Percentiles rank a stretch among this genome's conserved stretches.
These are phyloP conservation scores for Prototheca stagnorum DNA, from an alignment of 163 green algal species.

Conservation along the genomic window DNA sequence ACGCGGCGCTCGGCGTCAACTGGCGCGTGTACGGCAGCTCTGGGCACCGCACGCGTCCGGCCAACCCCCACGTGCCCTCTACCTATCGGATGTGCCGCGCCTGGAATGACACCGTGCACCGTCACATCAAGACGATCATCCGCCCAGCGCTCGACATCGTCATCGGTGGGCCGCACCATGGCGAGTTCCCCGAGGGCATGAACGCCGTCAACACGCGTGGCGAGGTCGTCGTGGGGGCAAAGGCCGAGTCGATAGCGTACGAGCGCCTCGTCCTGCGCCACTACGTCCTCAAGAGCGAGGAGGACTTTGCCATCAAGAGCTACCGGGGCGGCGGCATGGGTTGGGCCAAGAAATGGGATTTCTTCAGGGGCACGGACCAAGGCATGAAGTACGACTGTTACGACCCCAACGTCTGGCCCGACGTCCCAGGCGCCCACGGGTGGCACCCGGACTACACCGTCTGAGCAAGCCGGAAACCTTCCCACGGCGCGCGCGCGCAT, in stretches of 20 bases:
- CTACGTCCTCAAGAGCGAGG: not conserved
- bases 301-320: not conserved
- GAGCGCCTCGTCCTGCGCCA: not conserved
- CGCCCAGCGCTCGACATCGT: not conserved
- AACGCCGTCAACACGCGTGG: not conserved
- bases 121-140: not conserved
- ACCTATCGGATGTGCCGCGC: not conserved
- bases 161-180: not conserved
- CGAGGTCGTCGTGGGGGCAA: not conserved
- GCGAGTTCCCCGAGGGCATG: not conserved
- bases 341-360: not conserved
- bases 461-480: no score
- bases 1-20: not conserved
- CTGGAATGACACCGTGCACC: not conserved
- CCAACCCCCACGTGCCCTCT: not conserved
- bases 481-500: no score
- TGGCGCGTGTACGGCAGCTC: not conserved
- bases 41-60: not conserved
- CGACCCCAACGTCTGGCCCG: no score
- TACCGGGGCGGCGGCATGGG: not conserved
- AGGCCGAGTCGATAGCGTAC: not conserved
- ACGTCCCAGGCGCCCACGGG: no score
- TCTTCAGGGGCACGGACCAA: no score
- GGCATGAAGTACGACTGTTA: no score
- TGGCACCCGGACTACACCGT: no score